These are phyloP conservation scores for Penicillium robsamsonii DNA, from an alignment of 495 filamentous ascomycete species.

Conservation along the genomic window DNA sequence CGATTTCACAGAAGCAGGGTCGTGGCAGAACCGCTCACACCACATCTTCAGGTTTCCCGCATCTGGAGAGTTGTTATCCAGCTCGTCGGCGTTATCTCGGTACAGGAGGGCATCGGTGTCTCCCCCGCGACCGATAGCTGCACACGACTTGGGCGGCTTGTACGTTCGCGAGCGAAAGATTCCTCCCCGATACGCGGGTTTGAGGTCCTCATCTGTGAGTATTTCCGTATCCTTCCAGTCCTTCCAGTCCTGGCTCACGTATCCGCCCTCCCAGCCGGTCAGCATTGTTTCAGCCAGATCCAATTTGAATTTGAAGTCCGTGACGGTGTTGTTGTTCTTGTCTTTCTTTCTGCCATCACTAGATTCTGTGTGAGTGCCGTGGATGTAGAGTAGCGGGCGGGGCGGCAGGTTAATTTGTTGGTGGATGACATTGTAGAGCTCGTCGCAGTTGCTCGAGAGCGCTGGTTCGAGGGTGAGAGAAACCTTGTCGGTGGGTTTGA, in stretches of 20 bases:
- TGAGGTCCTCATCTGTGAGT: constrained; percentile 26
- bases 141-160: constrained; percentile 14
- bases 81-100: constrained; percentile 9
- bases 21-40: constrained; percentile 42
- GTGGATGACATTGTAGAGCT: constrained; percentile 28
- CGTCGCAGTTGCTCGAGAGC: constrained; percentile 24
- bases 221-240: constrained; percentile 27
- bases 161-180: constrained; percentile 23
- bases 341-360: constrained; percentile 27
- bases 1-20: constrained; percentile 43
- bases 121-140: not conserved
- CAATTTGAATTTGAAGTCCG: constrained; percentile 42
- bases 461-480: constrained; percentile 28
- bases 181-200: constrained; percentile 33
- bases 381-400: constrained; percentile 34
- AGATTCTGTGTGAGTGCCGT: constrained; percentile 35
- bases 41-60: constrained; percentile 28
- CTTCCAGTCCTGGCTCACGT: constrained; percentile 18
- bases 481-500: constrained; percentile 15
- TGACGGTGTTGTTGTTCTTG: constrained; percentile 26
- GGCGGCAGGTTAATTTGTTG: constrained; percentile 37
- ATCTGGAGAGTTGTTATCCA: not conserved
- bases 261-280: constrained; percentile 26
- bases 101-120: constrained; percentile 18
- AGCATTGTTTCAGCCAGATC: constrained; percentile 37